Percentiles rank a stretch among this genome's conserved stretches.
Conservation (phyloP, 441 rosid species). For the Macaranga tanarius region DNA sequence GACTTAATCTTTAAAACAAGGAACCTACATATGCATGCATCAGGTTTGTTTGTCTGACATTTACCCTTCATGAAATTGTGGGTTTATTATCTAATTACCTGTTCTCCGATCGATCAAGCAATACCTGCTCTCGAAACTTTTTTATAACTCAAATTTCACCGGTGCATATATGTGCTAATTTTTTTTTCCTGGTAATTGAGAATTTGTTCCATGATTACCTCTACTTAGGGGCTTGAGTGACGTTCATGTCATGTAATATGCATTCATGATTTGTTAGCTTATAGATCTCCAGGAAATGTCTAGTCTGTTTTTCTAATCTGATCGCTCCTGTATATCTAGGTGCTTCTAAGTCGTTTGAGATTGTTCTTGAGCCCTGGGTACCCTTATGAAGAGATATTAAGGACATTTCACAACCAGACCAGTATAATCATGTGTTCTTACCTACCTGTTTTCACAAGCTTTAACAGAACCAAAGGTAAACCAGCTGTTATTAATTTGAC, state of each 20-base stretch:
- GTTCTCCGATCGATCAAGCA: neutral
- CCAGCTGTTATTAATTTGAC: constrained; percentile 18
- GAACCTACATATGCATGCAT: no score
- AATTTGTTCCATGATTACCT: no score
- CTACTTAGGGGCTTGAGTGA: neutral
- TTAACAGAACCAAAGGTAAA: constrained; percentile 71
- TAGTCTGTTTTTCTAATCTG: neutral
- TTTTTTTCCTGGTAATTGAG: neutral
- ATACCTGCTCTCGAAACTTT: neutral
- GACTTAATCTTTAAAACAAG: no score
- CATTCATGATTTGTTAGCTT: neutral
- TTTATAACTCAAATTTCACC: neutral
- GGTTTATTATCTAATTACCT: neutral
- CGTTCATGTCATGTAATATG: neutral
- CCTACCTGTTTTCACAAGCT: constrained; percentile 69
- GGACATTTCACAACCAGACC: constrained; percentile 86
- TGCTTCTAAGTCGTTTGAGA: constrained; percentile 71
- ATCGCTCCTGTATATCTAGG: constrained; percentile 32
- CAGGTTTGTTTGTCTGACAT: neutral
- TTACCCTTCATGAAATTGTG: neutral
- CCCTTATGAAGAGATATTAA: constrained; percentile 81
- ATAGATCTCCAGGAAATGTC: neutral
- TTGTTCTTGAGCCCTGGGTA: constrained; percentile 87
- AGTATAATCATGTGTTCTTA: constrained; percentile 78
- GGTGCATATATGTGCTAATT: neutral